Conservation (phyloP, 164 flowering plant species). For the Berberis thunbergii region DNA sequence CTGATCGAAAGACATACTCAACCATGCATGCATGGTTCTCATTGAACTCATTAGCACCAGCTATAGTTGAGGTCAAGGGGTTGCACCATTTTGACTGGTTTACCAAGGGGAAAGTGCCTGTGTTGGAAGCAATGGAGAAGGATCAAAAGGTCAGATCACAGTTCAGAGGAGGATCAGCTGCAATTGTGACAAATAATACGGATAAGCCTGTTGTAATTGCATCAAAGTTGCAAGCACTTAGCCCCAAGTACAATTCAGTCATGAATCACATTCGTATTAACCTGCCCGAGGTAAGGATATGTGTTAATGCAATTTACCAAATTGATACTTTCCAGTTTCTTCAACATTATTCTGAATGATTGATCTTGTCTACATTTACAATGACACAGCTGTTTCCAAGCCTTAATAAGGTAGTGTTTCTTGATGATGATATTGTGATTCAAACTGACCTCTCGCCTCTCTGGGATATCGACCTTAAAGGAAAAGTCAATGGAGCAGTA, state of each 20-base stretch:
- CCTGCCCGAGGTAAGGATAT: constrained; percentile 74
- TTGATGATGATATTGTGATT: constrained; percentile 89
- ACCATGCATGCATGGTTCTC: constrained; percentile 99
- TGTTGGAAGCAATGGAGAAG: constrained; percentile 94
- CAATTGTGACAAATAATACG: constrained; percentile 54
- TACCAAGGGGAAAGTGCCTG: constrained; percentile 82
- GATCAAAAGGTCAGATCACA: constrained; percentile 68
- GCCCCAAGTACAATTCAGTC: constrained; percentile 87
- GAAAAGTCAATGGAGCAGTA: constrained; percentile 98
- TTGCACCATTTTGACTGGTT: constrained; percentile 98
- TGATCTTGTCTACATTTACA: background rate
- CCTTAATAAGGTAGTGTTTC: constrained; percentile 77
- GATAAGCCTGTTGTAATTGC: constrained; percentile 82
- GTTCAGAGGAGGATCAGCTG: constrained; percentile 87
- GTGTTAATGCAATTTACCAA: background rate
- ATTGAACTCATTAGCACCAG: constrained; percentile 65
- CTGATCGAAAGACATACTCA: constrained; percentile 75
- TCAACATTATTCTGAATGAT: background rate
- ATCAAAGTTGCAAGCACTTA: constrained; percentile 84
- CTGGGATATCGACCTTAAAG: constrained; percentile 87
- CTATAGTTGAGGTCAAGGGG: constrained; percentile 81
- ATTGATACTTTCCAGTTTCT: too few species aligned
- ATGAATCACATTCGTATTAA: constrained; percentile 93
- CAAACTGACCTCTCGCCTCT: constrained; percentile 84
- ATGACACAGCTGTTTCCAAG: constrained; percentile 79